Base-by-base conservation (phyloP, 176 grass and related monocot genomes). In the Canna indica region DNA sequence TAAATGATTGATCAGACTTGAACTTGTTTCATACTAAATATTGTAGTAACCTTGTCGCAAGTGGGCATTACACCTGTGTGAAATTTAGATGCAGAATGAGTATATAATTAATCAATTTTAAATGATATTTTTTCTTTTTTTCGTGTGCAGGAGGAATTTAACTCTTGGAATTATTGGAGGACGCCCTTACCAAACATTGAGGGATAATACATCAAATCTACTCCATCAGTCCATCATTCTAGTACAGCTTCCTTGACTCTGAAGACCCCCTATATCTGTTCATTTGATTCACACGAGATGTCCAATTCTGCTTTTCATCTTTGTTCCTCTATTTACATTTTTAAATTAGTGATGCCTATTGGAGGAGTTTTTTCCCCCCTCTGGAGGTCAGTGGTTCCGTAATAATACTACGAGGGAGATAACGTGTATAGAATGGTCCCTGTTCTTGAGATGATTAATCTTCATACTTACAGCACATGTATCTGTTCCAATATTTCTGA, bases 101-200 rank as follows among this genome's bases (percentile, higher is more conserved):
- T 13, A 24, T 25, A n/a, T 5, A 22, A 9, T 24, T 59, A 11
- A 58, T 25, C 17, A 25, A 28, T 59, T 59, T 26, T 59, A 28
- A 59, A 59, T 34, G 46, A 31, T 24, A 61, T 38, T 24, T 64
- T 59, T 2, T 47, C 48, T 36, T 77, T 36, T 24, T 47, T 48
- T 59, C 44, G 27, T 66, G 59, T 67, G 74, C 85, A 91, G 89
- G 89, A 91, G 79, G 85, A 91, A 45, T 88, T 75, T 74, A 91
- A 91, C 44, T 88, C 80, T 76, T 91, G 88, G 88, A 91, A 91
- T 61, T 91, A 81, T 74, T 91, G 88, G 88, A 91, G 77, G 73
- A 77, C 88, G 44, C 88, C 88, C 0, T 60, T 88, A 70, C 82
- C 74, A 75, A 75, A 85, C 34, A 78, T 91, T 59, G 80, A 85